Base-by-base conservation (phyloP, 345 rosid species). In the Turnera subulata region DNA sequence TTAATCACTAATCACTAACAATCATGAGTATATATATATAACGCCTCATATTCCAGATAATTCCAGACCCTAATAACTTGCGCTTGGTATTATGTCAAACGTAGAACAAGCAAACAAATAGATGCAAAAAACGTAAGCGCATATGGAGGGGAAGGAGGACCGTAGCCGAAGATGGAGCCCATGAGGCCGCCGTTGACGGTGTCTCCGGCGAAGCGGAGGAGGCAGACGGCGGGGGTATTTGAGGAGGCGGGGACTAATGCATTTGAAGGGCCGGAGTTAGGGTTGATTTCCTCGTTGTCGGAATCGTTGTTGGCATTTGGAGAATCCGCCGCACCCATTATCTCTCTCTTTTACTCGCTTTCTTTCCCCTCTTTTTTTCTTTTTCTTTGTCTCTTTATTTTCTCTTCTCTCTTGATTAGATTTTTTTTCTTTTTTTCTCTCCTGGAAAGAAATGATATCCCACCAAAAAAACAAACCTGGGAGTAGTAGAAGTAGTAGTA, bases 131-230 rank as follows among this genome's bases (percentile, higher is more conserved):
- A 53, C 15, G 21, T 13, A 29, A 15, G 32, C 21, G 15, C 8
- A 50, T 58, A 59, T 18, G 39, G 5, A 37, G 25, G 22, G 56
- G 56, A 61, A 43, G 46, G 33, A 29, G 57, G 12, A 89, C 99
- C 97, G 58, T 76, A 89, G 61, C 96, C 96, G 56, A 85, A 85
- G 52, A 89, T 77, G 59, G 95, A 82, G 62, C 97, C 96, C 90
- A 82, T 80, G 53, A 93, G 67, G 47, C 92, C 92, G 54, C 99
- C 99, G n/a, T 82, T 85, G 32, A 84, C 84, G 50, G 97, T 69
- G 78, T 89, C 96, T 42, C 80, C 82, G 0, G 83, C 89, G 71
- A 78, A 85, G 48, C 83, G 84, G 60, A 78, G 37, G 66, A 93
- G 69, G 67, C 99, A 93, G 48, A 84, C 85, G 46, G 77, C 82